These are phyloP conservation scores for Citrus glauca DNA, from an alignment of 345 rosid genomes.

Conservation along the genomic window DNA sequence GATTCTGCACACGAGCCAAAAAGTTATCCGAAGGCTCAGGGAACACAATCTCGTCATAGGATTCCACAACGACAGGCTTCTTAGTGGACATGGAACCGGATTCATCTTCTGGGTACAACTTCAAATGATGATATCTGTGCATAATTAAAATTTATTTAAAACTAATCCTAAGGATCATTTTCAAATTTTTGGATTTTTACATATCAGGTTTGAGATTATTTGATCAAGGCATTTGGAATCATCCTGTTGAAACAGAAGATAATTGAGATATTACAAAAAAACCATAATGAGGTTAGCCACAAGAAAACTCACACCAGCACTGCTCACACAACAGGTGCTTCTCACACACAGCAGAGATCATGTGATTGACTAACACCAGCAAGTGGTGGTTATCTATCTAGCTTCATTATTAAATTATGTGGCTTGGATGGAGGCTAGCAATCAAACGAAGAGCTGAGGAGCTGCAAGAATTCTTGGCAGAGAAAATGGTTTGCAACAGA, in stretches of 20 bases:
- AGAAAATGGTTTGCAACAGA: neutral
- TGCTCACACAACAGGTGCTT: neutral
- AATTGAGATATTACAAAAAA: neutral
- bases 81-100: slow-evolving; percentile 56
- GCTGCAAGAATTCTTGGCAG: neutral
- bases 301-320: neutral
- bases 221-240: neutral
- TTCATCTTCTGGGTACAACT: slow-evolving; percentile 66
- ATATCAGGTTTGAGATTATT: neutral
- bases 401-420: neutral
- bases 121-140: slow-evolving; percentile 55
- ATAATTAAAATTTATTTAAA: slow-evolving; percentile 2
- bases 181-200: neutral
- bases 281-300: neutral
- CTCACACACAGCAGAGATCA: neutral
- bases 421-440: neutral
- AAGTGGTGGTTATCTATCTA: neutral
- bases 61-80: slow-evolving; percentile 70
- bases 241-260: neutral
- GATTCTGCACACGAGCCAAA: slow-evolving; percentile 60
- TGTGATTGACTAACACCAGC: neutral
- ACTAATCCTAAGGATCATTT: neutral
- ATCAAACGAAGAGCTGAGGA: neutral
- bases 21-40: slow-evolving; percentile 62
- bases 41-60: slow-evolving; percentile 63